Conservation (phyloP, 805 yeast species). For the Metschnikowia matae region DNA sequence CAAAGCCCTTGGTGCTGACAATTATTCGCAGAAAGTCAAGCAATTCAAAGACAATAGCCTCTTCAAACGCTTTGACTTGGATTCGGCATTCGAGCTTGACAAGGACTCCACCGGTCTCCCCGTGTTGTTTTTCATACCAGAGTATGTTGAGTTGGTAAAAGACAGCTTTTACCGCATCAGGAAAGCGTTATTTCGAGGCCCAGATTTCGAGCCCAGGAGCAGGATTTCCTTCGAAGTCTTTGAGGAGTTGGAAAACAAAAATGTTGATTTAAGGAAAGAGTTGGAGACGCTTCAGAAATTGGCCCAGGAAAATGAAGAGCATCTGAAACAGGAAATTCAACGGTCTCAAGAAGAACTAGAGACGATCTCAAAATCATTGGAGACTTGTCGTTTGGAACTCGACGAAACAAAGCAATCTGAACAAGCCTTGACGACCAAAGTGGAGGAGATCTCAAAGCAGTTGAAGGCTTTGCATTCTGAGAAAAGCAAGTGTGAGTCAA, state of each 20-base stretch:
- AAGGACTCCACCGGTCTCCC: conserved; percentile 87
- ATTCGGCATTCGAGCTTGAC: conserved; percentile 20
- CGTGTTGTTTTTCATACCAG: conserved; percentile 63
- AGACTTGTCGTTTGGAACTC: conserved; percentile 16
- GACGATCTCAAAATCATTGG: conserved; percentile 22
- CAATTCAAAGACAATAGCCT: conserved; percentile 61
- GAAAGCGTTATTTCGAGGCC: conserved; percentile 69
- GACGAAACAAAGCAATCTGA: conserved; percentile 21
- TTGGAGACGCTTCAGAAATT: conserved; percentile 21
- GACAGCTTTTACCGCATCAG: conserved; percentile 66
- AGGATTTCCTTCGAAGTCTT: conserved; percentile 60
- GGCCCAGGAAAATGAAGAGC: conserved; percentile 17
- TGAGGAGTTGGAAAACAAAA: conserved; percentile 42
- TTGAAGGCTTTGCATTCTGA: conserved; percentile 26
- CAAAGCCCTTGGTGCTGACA: conserved; percentile 75
- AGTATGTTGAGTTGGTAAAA: conserved; percentile 61
- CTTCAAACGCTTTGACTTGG: conserved; percentile 51
- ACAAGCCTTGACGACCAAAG: conserved; percentile 15
- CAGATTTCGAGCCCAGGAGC: conserved; percentile 65
- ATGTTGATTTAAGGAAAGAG: conserved; percentile 23
- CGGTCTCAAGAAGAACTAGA: conserved; percentile 11
- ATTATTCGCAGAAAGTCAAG: conserved; percentile 66
- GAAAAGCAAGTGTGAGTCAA: conserved; percentile 26
- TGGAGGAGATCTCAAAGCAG: conserved; percentile 19
- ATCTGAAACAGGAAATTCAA: conserved; percentile 19